Base-by-base conservation (phyloP, 2,329 filamentous ascomycete species). In the Talaromyces sp. region DNA sequence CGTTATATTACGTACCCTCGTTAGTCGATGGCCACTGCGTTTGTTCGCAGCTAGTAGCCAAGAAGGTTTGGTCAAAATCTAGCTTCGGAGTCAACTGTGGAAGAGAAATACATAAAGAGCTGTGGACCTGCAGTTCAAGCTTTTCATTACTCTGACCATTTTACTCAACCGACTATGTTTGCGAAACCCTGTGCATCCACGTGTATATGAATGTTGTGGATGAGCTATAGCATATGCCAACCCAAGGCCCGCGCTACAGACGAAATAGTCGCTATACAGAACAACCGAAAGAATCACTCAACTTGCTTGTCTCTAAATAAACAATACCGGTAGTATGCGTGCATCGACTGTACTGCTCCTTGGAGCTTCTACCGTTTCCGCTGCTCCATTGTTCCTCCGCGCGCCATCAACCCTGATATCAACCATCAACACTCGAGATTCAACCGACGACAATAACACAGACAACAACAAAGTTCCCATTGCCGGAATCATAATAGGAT, bases 401-500 rank as follows among this genome's bases (percentile, higher is more conserved):
- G n/a, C 24, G 10, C 37, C 60, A 24, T 47, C 63, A 14, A 56
- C 45, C 9, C 35, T 54, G 50, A 39, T 45, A 57, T 49, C 57
- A 13, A 57, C 58, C 22, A 56, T 62, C 39, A 11, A 33, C 16
- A 13, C 31, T 22, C 59, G 63, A 52, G 59, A 65, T 16, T 43
- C 56, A n/a, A 41, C n/a, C 27, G 35, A 43, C 31, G 37, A 41
- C 39, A 16, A 45, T n/a, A 47, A 57, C 22, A 56, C 24, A 22
- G 22, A 49, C n/a, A 37, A 50, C 13, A 27, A 50, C 31, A 3
- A 43, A 43, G 45, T 66, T 24, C 24, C 50, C 35, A 14, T 66
- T 3, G 58, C 60, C 7, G 64, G 64, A 52, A 66, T 66, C n/a
- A 22, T 66, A 22, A 52, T 66, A 39, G 64, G 41, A 9, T 27